Conservation (phyloP, 177 flowering plant species). For the Vitis hybrid region DNA sequence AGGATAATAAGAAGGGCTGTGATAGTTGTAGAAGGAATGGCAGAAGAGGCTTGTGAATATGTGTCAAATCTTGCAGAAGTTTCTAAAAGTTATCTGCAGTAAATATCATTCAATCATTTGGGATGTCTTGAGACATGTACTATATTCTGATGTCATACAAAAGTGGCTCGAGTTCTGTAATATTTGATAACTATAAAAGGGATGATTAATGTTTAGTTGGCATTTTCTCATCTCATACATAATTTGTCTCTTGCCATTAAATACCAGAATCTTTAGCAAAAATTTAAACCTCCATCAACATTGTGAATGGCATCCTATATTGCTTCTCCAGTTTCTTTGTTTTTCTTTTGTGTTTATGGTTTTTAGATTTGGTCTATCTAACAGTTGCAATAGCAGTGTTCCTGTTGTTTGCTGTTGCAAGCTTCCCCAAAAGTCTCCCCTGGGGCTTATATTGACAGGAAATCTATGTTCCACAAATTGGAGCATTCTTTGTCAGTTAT, state of each 20-base stretch:
- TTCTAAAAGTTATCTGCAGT: too few species aligned
- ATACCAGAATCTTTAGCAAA: not conserved
- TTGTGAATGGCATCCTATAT: not conserved
- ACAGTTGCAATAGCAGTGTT: constrained; percentile 35
- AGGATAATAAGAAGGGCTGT: too few species aligned
- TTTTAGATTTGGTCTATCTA: constrained; percentile 2
- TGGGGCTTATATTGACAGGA: constrained; percentile 35
- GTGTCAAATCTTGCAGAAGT: too few species aligned
- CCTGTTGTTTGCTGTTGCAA: constrained; percentile 38
- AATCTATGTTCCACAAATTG: constrained; percentile 42
- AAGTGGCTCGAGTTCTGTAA: too few species aligned
- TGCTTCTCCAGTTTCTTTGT: not conserved
- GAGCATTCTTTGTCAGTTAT: constrained; percentile 33
- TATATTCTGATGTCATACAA: too few species aligned
- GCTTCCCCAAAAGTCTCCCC: constrained; percentile 17
- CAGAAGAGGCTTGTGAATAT: too few species aligned
- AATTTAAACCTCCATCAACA: not conserved
- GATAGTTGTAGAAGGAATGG: too few species aligned
- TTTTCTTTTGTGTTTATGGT: not conserved
- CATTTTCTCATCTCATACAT: too few species aligned
- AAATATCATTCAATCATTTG: too few species aligned
- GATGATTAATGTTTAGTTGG: too few species aligned
- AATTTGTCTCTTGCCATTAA: not conserved
- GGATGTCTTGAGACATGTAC: too few species aligned
- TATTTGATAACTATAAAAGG: too few species aligned